Conservation (phyloP, 352 stramenopile genomes). For the Phytophthora litchii region DNA sequence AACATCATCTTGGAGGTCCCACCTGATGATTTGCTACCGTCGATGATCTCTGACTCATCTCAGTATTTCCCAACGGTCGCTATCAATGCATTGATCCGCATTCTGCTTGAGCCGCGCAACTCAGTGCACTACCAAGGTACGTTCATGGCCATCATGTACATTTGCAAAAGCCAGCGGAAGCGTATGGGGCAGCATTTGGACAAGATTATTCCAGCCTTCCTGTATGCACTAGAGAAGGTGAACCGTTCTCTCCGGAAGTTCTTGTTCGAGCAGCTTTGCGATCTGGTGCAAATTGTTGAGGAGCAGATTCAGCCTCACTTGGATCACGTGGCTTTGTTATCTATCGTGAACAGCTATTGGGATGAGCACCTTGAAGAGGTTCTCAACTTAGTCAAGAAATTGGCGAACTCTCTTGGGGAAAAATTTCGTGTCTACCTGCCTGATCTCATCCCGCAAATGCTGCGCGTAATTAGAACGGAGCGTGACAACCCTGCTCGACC, state of each 20-base stretch:
- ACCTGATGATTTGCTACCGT: constrained; percentile 78
- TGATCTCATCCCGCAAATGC: constrained; percentile 86
- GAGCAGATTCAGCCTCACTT: constrained; percentile 95
- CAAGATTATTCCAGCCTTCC: constrained; percentile 97
- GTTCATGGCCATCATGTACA: constrained; percentile 99
- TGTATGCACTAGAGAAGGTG: constrained; percentile 92
- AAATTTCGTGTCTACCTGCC: constrained; percentile 91
- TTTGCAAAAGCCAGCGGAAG: constrained; percentile 96
- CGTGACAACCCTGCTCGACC: constrained; percentile 70
- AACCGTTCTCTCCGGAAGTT: constrained; percentile 92
- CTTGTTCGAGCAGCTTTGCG: constrained; percentile 96
- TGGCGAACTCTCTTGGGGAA: constrained; percentile 85
- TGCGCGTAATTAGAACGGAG: constrained; percentile 86
- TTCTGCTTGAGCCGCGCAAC: constrained; percentile 96
- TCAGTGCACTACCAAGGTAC: constrained; percentile 97
- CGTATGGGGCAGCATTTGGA: constrained; percentile 95
- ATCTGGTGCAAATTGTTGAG: constrained; percentile 96
- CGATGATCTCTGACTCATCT: constrained; percentile 86
- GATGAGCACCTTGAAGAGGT: constrained; percentile 96
- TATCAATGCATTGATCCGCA: constrained; percentile 96
- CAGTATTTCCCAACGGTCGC: constrained; percentile 98
- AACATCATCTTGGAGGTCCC: constrained; percentile 68
- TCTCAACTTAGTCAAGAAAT: constrained; percentile 96
- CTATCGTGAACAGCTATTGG: constrained; percentile 86
- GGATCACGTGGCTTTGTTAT: constrained; percentile 83